Evolutionary conservation across 148 eudicot species (phyloP).

Genomic region (Silene uniflora): DNA sequence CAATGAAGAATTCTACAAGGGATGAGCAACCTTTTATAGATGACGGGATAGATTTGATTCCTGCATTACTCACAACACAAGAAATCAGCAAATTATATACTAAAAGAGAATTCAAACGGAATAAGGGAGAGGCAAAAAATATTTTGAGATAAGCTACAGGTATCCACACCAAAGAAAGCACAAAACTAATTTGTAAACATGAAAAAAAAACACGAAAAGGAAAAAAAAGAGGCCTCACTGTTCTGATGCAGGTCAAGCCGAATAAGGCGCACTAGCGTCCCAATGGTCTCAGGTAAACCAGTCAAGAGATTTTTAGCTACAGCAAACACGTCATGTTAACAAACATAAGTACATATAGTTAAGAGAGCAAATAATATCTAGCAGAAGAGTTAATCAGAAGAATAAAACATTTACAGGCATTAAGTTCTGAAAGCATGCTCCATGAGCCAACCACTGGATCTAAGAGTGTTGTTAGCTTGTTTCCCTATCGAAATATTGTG

Average conservation of each 20-base stretch:
- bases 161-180: not conserved
- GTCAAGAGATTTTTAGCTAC: conserved; percentile 75
- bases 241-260: conserved; percentile 89
- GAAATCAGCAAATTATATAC: not conserved
- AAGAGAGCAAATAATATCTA: not conserved
- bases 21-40: conserved; percentile 81
- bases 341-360: conserved; percentile 6
- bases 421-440: conserved; percentile 77
- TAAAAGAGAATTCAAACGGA: not conserved
- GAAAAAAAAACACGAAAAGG: not conserved
- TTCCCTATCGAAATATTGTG: conserved; percentile 53
- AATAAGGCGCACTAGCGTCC: conserved; percentile 73
- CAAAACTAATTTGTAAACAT: not conserved
- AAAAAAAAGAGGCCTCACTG: conserved; percentile 47
- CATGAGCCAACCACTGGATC: conserved; percentile 70
- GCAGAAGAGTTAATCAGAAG: not conserved
- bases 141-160: not conserved
- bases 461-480: conserved; percentile 60
- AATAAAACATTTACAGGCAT: conserved; percentile 50
- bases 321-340: conserved; percentile 5
- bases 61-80: conserved; percentile 43
- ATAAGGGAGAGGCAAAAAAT: not conserved
- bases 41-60: conserved; percentile 81
- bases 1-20: conserved; percentile 80
- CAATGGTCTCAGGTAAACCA: conserved; percentile 74